phyloP scores from a whole-genome alignment of 177 flowering plant genomes.

The Telopea speciosissima region DNA sequence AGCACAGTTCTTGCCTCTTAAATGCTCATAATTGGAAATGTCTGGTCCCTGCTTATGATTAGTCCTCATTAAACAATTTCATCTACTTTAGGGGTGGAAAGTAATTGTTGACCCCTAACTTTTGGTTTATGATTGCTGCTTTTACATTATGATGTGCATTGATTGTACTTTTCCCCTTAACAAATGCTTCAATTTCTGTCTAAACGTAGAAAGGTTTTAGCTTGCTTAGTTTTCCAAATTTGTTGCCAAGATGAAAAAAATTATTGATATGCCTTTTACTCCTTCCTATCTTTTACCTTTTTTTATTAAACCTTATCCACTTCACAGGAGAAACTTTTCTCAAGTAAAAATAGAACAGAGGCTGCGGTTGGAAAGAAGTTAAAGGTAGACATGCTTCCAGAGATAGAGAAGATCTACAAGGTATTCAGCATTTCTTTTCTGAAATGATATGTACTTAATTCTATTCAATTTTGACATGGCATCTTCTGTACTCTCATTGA shows the following conservation, averaged over 20 bases:
- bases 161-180: too few species aligned
- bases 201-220: too few species aligned
- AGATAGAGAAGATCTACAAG: conserved; percentile 93
- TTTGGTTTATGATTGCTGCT: too few species aligned
- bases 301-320: conserved; percentile 6
- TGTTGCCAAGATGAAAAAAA: not conserved
- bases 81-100: too few species aligned
- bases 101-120: too few species aligned
- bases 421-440: conserved; percentile 28
- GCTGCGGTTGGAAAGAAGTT: conserved; percentile 80
- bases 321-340: conserved; percentile 44
- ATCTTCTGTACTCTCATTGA: not conserved
- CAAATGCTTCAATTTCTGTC: too few species aligned
- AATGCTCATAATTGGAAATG: too few species aligned
- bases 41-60: too few species aligned
- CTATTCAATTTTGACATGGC: not conserved
- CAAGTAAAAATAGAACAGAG: not conserved
- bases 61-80: too few species aligned
- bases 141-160: too few species aligned
- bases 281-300: not conserved
- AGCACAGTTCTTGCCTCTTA: too few species aligned
- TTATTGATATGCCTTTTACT: not conserved
- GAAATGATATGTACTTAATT: not conserved
- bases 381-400: conserved; percentile 89
- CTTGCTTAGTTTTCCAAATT: too few species aligned